Base-by-base conservation (phyloP, 352 stramenopile genomes). In the Phytophthora boehmeriae region DNA sequence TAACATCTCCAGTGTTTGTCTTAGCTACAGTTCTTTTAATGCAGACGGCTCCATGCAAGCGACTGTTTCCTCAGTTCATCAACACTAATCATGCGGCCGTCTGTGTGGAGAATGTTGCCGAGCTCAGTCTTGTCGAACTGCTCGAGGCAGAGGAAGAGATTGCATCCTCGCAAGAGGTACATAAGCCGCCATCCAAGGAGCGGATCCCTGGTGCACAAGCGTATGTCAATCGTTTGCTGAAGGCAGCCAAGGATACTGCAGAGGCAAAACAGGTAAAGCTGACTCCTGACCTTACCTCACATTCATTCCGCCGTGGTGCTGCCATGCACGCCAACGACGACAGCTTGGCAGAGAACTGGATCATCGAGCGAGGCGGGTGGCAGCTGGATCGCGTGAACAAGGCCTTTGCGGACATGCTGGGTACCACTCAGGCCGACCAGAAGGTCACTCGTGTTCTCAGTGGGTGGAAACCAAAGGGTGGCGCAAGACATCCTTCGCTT, bases 271-370 rank as follows among this genome's bases (percentile, higher is more conserved):
- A 25, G n/a, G 20, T 50, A 10, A 1, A 23, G 5, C 41, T 68
- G 1, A 59, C 47, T 0, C 10, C 23, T 4, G 47, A n/a, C 0
- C 30, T 68, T 14, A 52, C 47, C 14, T 63, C 41, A 10, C 52
- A 68, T 41, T 63, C 59, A 0, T 59, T 63, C 6, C 39, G 46
- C 0, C 38, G 52, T 1, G 53, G 46, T 34, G 56, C 17, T 1
- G 53, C 41, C 14, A 63, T 69, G 44, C 59, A 60, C 5, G 59
- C 59, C 2, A 66, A 53, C 14, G 35, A 53, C 5, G 50, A 32
- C 16, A 28, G 14, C 3, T 8, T 45, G 1, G 34, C 45, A 0
- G 52, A 48, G 20, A 41, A 27, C 32, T 60, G 59, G 44, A 48
- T 66, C 2, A 48, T 56, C 13, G 50, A 66, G 34, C 30, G 44